These are phyloP conservation scores for Wickerhamomyces sydowiorum DNA, from an alignment of 805 yeast species.

Conservation along the genomic window DNA sequence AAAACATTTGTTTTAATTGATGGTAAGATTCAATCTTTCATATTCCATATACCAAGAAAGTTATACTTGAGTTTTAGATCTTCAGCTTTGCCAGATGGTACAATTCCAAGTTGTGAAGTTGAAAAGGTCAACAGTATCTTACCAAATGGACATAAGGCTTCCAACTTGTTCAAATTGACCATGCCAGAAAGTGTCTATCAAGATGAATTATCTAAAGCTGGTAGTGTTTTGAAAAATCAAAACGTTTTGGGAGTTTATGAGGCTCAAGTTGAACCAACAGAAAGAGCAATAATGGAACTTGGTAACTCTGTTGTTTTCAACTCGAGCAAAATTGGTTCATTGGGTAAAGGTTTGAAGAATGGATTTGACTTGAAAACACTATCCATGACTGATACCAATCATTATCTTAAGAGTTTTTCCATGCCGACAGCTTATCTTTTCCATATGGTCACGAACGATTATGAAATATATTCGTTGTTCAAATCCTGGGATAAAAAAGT, in stretches of 20 bases:
- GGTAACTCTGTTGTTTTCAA: constrained; percentile 72
- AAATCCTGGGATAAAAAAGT: constrained; percentile 54
- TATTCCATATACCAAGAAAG: constrained; percentile 68
- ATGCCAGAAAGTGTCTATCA: constrained; percentile 63
- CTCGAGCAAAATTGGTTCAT: constrained; percentile 67
- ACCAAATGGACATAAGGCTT: constrained; percentile 59
- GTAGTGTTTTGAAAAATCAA: constrained; percentile 58
- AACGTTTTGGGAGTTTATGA: constrained; percentile 71
- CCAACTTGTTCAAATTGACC: constrained; percentile 51
- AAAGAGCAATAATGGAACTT: constrained; percentile 71
- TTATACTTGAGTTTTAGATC: constrained; percentile 63
- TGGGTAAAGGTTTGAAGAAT: constrained; percentile 78
- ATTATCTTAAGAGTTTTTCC: constrained; percentile 49
- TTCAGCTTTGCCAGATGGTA: constrained; percentile 33
- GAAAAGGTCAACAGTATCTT: constrained; percentile 55
- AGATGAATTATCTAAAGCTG: constrained; percentile 50
- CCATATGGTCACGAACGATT: constrained; percentile 67
- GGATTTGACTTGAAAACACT: constrained; percentile 72
- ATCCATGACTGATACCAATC: constrained; percentile 36
- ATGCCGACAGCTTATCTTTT: constrained; percentile 59
- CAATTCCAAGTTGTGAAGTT: constrained; percentile 46
- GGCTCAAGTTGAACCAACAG: constrained; percentile 56
- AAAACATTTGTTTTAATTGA: constrained; percentile 66
- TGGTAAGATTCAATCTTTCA: constrained; percentile 67
- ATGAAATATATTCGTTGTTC: constrained; percentile 67